Evolutionary conservation across 129 eudicot genomes (phyloP), one percentile per base, ranked within the genome.

Genomic region (Arctium lappa): DNA sequence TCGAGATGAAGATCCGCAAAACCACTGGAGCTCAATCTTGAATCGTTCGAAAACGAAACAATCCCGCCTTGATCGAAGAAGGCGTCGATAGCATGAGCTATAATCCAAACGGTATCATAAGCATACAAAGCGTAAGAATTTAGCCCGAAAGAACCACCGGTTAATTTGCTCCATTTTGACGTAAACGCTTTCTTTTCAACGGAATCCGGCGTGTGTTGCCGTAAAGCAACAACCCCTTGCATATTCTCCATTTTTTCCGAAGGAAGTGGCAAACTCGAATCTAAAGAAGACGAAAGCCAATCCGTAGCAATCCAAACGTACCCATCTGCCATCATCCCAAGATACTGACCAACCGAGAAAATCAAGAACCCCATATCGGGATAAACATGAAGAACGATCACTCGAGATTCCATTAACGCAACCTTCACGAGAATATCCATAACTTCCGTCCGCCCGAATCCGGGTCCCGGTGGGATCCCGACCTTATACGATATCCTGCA

Each of bases 301-400:
- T 95, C 98, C 0, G 98, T 95, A 11, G 94, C 90, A 70, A 95
- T 91, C 98, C 98, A 95, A 62, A 86, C 98, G 76, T 92, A 95
- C 40, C 98, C 98, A 27, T 89, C 95, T 76, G 82, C 91, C 91
- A 91, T 91, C 98, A 95, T 95, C 53, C 97, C 94, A 68, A 95
- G 94, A 87, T 88, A 90, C 8, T 85, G 88, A 6, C 97, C 97
- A 44, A 90, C 94, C 18, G 92, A 79, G 32, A 92, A 92, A 0
- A 95, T 86, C 87, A 82, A 85, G 65, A 83, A 89, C 3, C 98
- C 98, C 30, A 82, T 72, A 10, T 80, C 82, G 31, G 97, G 97
- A 85, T 92, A 91, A 30, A 89, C 92, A 71, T 95, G 98, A 44
- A 95, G 89, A 78, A 95, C 92, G n/a, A 95, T 85, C 8, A 95